Conservation (phyloP, 2,329 filamentous ascomycete genomes). For the Xylariaceae sp. region DNA sequence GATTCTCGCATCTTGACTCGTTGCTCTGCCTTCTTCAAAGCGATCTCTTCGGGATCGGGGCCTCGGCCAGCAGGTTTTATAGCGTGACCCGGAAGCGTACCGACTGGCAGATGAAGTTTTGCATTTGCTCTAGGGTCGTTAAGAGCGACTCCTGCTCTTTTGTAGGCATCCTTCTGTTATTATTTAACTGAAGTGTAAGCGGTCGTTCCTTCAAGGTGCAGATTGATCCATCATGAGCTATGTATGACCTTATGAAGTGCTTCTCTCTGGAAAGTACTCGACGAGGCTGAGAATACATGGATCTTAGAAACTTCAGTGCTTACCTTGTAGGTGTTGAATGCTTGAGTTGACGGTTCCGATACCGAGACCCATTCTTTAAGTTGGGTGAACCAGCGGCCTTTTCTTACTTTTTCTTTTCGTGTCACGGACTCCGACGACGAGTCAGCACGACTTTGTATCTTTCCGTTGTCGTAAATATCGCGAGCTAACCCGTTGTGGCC, state of each 20-base stretch:
- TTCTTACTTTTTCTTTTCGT: conserved; percentile 25
- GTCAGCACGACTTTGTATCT: conserved; percentile 5
- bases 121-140: conserved; percentile 39
- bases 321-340: conserved; percentile 44
- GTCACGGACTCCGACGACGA: conserved; percentile 14
- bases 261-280: too few species aligned
- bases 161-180: conserved; percentile 36
- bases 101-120: conserved; percentile 43
- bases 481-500: background rate
- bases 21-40: conserved; percentile 31
- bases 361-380: conserved; percentile 45
- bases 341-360: conserved; percentile 47
- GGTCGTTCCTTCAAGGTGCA: too few species aligned
- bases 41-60: conserved; percentile 41
- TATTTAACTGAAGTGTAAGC: too few species aligned
- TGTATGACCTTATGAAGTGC: too few species aligned
- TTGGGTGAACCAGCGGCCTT: conserved; percentile 35
- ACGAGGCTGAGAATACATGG: too few species aligned
- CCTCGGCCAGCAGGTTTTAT: conserved; percentile 41
- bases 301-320: too few species aligned
- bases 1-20: conserved; percentile 26
- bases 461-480: conserved; percentile 1
- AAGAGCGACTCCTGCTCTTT: conserved; percentile 38
- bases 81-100: conserved; percentile 39
- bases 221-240: too few species aligned